Evolutionary conservation across 2,329 filamentous ascomycete genomes (phyloP).

Genomic region (Apiospora rasikravindrae): DNA sequence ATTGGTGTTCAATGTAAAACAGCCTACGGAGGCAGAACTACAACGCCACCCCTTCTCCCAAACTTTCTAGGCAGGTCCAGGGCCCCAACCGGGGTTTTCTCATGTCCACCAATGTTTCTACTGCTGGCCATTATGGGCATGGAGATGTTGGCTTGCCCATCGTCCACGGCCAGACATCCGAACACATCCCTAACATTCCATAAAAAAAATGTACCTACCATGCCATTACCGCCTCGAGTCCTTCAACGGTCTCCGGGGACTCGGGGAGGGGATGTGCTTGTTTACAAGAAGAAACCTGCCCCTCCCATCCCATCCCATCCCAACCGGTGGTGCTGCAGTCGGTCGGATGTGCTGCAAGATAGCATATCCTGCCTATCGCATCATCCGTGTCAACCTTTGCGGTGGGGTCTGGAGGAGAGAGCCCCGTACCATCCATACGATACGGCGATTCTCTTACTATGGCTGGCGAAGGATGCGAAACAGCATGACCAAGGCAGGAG

Average conservation of each 20-base stretch:
- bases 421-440: conserved; percentile 2
- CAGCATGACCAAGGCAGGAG: neutral
- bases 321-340: neutral
- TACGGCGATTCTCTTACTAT: conserved; percentile 7
- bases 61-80: conserved; percentile 16
- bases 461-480: conserved; percentile 11
- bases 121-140: conserved; percentile 8
- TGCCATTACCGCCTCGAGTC: neutral
- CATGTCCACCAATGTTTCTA: conserved; percentile 14
- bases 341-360: neutral
- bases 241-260: conserved; percentile 8
- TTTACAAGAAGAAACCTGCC: conserved; percentile 5
- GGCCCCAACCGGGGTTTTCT: conserved; percentile 18
- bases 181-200: neutral
- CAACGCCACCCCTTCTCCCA: conserved; percentile 26
- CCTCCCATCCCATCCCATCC: neutral
- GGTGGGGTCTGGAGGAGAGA: neutral
- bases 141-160: neutral
- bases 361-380: conserved; percentile 7
- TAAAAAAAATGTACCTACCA: neutral
- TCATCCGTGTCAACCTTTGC: neutral
- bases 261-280: neutral
- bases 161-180: conserved; percentile 3
- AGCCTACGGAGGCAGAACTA: conserved; percentile 39
- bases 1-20: conserved; percentile 45